Evolutionary conservation across 768 basidiomycete genomes (phyloP).

Genomic region (Trametes cubensis): DNA sequence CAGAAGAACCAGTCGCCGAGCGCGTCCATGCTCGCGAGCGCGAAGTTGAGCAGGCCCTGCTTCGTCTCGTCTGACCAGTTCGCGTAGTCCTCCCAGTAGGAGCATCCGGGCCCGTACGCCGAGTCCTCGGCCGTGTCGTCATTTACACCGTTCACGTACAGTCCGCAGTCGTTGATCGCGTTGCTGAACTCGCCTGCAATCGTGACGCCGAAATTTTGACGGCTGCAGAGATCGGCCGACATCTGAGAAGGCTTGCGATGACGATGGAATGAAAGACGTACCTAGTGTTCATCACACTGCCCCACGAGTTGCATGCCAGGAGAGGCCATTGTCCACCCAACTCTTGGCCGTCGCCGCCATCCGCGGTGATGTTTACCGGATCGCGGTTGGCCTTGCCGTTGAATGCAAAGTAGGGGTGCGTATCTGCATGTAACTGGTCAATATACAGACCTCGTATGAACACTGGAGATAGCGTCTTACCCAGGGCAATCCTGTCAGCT

Average conservation of each 20-base stretch:
- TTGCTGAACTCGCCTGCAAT: slow-evolving; percentile 75
- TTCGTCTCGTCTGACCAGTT: slow-evolving; percentile 54
- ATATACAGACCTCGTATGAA: not conserved
- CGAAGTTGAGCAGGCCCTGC: slow-evolving; percentile 52
- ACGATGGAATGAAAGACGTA: slow-evolving; percentile 14
- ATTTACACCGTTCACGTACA: slow-evolving; percentile 41
- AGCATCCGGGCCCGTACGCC: slow-evolving; percentile 39
- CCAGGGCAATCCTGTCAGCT: slow-evolving; percentile 47
- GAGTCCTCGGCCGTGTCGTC: slow-evolving; percentile 19
- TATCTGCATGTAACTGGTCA: slow-evolving; percentile 21
- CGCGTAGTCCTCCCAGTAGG: slow-evolving; percentile 48
- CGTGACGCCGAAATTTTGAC: slow-evolving; percentile 62
- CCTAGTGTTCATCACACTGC: slow-evolving; percentile 44
- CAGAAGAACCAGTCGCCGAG: slow-evolving; percentile 73
- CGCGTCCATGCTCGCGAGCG: slow-evolving; percentile 63
- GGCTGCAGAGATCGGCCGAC: slow-evolving; percentile 35
- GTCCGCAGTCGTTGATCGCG: slow-evolving; percentile 67
- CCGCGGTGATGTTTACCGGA: slow-evolving; percentile 46
- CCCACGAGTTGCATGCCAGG: slow-evolving; percentile 43
- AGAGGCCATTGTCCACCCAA: slow-evolving; percentile 35
- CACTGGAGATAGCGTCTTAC: slow-evolving; percentile 29
- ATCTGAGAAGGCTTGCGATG: not conserved
- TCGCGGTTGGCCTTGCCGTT: slow-evolving; percentile 34
- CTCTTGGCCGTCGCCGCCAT: slow-evolving; percentile 31
- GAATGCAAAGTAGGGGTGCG: slow-evolving; percentile 53